phyloP scores from a whole-genome alignment of 352 stramenopile genomes.

The Globisporangium heterothallicum region DNA sequence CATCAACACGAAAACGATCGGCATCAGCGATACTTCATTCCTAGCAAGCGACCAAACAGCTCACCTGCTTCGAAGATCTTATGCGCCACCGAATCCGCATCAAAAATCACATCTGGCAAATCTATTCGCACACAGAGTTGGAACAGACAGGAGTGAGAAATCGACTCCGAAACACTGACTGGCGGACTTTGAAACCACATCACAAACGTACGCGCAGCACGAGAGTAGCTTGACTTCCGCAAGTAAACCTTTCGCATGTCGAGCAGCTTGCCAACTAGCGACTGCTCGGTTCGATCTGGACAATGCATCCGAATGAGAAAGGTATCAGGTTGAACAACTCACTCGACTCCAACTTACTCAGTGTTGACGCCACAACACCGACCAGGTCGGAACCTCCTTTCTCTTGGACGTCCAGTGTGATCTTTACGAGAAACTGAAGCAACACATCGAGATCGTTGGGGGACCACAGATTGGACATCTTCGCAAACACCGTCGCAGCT shows the following conservation, averaged over 20 bases:
- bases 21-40: neutral
- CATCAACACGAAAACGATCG: neutral
- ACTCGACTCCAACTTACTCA: constrained; percentile 11
- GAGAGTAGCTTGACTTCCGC: constrained; percentile 28
- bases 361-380: constrained; percentile 19
- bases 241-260: constrained; percentile 50
- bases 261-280: constrained; percentile 49
- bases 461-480: constrained; percentile 49
- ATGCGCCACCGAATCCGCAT: constrained; percentile 44
- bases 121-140: constrained; percentile 22
- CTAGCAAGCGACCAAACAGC: neutral
- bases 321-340: neutral
- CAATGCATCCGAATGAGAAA: neutral
- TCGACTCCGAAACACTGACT: no score
- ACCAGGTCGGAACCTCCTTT: constrained; percentile 39
- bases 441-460: constrained; percentile 45
- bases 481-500: constrained; percentile 20
- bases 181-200: no score
- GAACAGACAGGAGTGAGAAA: constrained; percentile 1
- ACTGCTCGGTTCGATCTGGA: constrained; percentile 46
- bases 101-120: constrained; percentile 48
- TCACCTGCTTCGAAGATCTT: constrained; percentile 67
- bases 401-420: constrained; percentile 55
- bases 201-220: constrained; percentile 49
- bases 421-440: constrained; percentile 47